These are phyloP conservation scores for Pelargonium myrrhifolium DNA, from an alignment of 441 rosid species.

Conservation along the genomic window DNA sequence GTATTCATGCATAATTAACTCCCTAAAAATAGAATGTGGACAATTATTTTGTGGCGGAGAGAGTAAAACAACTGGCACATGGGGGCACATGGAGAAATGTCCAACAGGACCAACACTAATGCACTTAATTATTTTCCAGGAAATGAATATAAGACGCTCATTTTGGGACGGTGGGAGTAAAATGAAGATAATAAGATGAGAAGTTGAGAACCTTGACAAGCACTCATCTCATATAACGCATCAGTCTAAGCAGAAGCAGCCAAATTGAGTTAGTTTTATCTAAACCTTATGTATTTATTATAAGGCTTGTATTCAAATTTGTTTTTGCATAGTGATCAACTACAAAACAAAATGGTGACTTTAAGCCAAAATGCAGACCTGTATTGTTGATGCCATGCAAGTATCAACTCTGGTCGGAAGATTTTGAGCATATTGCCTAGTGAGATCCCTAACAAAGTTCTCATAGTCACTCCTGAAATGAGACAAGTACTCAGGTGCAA, in stretches of 20 bases:
- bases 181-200: neutral
- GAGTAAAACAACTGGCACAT: too few relatives aligned
- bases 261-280: too few relatives aligned
- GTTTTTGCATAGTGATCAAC: neutral
- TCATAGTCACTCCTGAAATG: slow-evolving; percentile 65
- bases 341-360: neutral
- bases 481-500: neutral
- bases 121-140: too few relatives aligned
- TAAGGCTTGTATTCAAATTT: neutral
- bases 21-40: too few relatives aligned
- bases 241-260: neutral
- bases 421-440: slow-evolving; percentile 54
- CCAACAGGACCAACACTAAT: too few relatives aligned
- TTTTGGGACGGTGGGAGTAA: too few relatives aligned
- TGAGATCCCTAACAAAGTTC: slow-evolving; percentile 71
- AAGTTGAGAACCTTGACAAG: neutral
- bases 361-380: slow-evolving; percentile 40
- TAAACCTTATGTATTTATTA: neutral
- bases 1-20: too few relatives aligned
- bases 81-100: too few relatives aligned
- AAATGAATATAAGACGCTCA: too few relatives aligned
- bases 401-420: slow-evolving; percentile 63
- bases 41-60: too few relatives aligned
- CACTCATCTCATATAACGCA: neutral
- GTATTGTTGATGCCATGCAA: slow-evolving; percentile 75